Percentiles rank a stretch among this genome's conserved stretches.
Conservation (phyloP, 345 rosid species). For the Eucalyptus urophylla region DNA sequence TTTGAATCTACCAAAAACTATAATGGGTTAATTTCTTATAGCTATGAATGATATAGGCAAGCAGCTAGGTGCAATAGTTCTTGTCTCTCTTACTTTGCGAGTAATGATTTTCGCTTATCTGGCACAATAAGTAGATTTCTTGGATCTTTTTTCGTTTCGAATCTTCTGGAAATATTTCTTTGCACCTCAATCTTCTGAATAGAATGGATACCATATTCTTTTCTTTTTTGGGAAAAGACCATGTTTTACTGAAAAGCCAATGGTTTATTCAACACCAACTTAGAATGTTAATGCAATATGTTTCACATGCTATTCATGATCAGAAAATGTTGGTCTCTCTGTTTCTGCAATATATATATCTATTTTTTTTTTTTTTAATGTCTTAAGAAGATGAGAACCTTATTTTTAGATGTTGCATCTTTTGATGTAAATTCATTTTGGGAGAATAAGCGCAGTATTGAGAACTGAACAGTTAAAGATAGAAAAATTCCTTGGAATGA, state of each 20-base stretch:
- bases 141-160: neutral
- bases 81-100: neutral
- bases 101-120: neutral
- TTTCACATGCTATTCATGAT: neutral
- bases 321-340: neutral
- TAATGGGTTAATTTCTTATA: neutral
- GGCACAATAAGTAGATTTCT: neutral
- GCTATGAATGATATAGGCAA: neutral
- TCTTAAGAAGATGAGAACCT: neutral
- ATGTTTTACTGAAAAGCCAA: neutral
- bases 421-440: neutral
- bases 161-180: neutral
- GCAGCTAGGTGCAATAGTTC: neutral
- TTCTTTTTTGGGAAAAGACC: neutral
- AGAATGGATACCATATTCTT: neutral
- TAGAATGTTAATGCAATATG: neutral
- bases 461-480: neutral
- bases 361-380: neutral
- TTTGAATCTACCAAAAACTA: neutral
- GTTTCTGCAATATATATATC: neutral
- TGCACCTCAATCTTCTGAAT: neutral
- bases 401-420: neutral
- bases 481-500: neutral
- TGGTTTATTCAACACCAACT: neutral
- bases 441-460: neutral